phyloP scores from a whole-genome alignment of 2,329 filamentous ascomycete species.

The Emergomyces pasteurianus region DNA sequence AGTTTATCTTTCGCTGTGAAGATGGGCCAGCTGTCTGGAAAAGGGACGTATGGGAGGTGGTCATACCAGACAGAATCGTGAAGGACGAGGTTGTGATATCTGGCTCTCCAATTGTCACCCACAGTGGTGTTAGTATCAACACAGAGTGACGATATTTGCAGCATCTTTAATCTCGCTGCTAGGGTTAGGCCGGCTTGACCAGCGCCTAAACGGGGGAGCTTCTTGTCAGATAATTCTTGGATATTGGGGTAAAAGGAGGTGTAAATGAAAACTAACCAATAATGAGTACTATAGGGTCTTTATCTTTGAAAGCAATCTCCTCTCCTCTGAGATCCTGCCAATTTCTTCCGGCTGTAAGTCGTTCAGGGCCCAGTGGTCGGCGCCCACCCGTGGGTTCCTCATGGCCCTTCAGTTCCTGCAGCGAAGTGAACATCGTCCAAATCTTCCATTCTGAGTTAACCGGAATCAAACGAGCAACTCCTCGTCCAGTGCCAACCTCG shows the following conservation, averaged over 20 bases:
- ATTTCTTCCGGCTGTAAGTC: background rate
- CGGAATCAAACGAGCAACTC: slow-evolving; percentile 25
- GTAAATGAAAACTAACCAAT: background rate
- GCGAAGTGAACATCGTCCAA: slow-evolving; percentile 26
- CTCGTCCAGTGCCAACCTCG: slow-evolving; percentile 23
- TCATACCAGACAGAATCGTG: slow-evolving; percentile 32
- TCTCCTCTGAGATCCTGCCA: background rate
- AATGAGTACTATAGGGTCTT: background rate
- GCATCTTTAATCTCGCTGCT: slow-evolving; percentile 29
- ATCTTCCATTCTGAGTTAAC: slow-evolving; percentile 22
- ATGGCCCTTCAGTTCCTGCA: slow-evolving; percentile 25
- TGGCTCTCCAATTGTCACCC: slow-evolving; percentile 39
- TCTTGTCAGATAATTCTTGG: background rate
- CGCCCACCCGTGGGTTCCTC: slow-evolving; percentile 24
- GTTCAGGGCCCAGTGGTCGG: background rate
- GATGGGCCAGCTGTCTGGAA: slow-evolving; percentile 31
- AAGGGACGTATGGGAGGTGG: slow-evolving; percentile 28
- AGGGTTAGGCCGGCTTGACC: slow-evolving; percentile 31
- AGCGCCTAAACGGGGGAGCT: background rate
- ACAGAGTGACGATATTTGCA: slow-evolving; percentile 30
- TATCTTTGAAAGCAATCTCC: background rate
- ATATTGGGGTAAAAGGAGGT: background rate
- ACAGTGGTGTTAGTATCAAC: slow-evolving; percentile 36
- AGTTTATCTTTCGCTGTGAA: slow-evolving; percentile 38
- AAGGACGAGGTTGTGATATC: slow-evolving; percentile 30